phyloP scores from a whole-genome alignment of 2,329 filamentous ascomycete genomes.

The Orbilia quercus region DNA sequence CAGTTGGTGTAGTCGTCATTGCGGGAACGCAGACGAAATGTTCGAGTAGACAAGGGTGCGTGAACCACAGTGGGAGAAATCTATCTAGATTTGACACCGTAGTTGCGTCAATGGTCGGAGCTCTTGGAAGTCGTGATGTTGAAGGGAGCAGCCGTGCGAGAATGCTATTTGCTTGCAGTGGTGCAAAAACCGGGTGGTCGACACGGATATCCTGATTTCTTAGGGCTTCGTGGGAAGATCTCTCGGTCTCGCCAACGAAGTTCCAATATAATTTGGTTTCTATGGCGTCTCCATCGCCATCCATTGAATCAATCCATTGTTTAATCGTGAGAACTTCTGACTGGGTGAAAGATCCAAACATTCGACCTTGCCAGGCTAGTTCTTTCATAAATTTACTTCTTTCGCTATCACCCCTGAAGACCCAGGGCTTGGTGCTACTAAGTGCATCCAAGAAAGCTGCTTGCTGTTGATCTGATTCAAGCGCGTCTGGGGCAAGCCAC shows the following conservation, averaged over 20 bases:
- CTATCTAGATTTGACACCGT: neutral
- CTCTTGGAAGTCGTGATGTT: conserved; percentile 8
- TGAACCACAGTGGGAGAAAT: conserved; percentile 61
- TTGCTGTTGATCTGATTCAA: conserved; percentile 61
- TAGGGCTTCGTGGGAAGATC: neutral
- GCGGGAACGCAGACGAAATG: conserved; percentile 62
- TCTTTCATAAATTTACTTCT: conserved; percentile 65
- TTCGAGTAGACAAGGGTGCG: conserved; percentile 64
- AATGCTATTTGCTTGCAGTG: conserved; percentile 5
- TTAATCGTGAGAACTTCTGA: conserved; percentile 63
- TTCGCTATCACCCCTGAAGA: conserved; percentile 63
- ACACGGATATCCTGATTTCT: conserved; percentile 21
- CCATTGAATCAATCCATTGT: conserved; percentile 64
- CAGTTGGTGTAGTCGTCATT: conserved; percentile 61
- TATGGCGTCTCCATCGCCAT: conserved; percentile 5
- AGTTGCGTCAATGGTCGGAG: conserved; percentile 6
- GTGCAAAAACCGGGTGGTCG: conserved; percentile 22
- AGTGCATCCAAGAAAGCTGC: conserved; percentile 63
- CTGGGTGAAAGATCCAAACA: conserved; percentile 67
- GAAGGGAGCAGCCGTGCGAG: conserved; percentile 19
- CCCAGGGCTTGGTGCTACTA: conserved; percentile 63
- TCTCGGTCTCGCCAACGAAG: conserved; percentile 17
- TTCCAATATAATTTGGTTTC: conserved; percentile 20
- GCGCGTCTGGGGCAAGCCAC: conserved; percentile 63
- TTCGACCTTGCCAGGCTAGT: conserved; percentile 65